Evolutionary conservation across 2,329 filamentous ascomycete genomes (phyloP), one percentile per base, ranked within the genome.

Genomic region (Fusarium tanahbumbuense): DNA sequence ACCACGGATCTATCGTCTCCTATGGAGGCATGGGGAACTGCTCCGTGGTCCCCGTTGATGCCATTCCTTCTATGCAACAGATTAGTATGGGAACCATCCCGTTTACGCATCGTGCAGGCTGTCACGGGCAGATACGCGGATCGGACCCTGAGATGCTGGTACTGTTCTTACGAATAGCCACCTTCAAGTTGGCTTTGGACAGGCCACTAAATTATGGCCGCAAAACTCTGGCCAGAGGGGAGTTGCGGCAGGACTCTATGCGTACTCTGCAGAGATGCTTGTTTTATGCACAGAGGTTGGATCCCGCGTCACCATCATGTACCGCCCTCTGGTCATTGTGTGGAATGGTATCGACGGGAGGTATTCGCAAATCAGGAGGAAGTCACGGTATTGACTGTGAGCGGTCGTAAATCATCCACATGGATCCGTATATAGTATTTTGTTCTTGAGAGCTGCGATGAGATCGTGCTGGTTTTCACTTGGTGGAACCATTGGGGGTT

Each of bases 401-500:
- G 55, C 64, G 66, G 23, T 77, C 77, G 76, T 79, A 80, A 80
- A 78, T 76, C 47, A 78, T 80, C 77, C 77, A 69, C 61, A 71
- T 71, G 78, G 77, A 78, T 78, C 67, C 74, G 73, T 80, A 80
- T 78, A 71, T 80, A 80, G 78, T 76, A 75, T 67, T 71, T 62
- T 70, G 64, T 63, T 64, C 71, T 66, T 52, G 49, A 62, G 60
- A 50, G 62, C 59, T 54, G 44, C 59, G 64, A 61, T 56, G 50
- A 58, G 56, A 46, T 62, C 57, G 46, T 62, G 46, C 46, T 63
- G 68, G 62, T 64, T 64, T 50, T 56, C 37, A 68, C 56, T 54
- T 66, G 55, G 64, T 73, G 70, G 64, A 61, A 70, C 71, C 53
- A 49, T 66, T 73, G 64, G 65, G 71, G 62, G 46, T 71, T 74